Percentiles rank a stretch among this genome's conserved stretches.
Evolutionary conservation across 1,139 yeast genomes (phyloP).

Genomic region (Yamadazyma diospyri): DNA sequence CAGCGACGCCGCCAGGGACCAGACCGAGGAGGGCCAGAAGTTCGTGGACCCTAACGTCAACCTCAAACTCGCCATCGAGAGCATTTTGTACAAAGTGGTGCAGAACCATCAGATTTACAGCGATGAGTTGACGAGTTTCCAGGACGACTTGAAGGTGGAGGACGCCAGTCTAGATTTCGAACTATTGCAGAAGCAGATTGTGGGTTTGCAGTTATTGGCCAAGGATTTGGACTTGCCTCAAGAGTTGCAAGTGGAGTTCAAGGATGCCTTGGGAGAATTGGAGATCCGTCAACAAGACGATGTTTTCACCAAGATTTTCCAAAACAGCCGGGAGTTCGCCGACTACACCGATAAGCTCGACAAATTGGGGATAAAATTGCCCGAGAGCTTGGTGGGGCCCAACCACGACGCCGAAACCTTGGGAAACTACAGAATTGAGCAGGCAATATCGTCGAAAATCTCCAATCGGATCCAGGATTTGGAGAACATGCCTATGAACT

Average conservation of each 20-base stretch:
- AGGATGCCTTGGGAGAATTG: slow-evolving; percentile 1
- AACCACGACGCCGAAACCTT: slow-evolving; percentile 16
- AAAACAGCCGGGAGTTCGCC: slow-evolving; percentile 9
- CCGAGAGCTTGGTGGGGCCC: slow-evolving; percentile 11
- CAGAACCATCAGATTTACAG: slow-evolving; percentile 25
- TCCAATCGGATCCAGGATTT: slow-evolving; percentile 71
- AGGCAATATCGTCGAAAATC: slow-evolving; percentile 51
- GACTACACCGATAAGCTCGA: slow-evolving; percentile 30
- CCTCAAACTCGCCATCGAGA: slow-evolving; percentile 29
- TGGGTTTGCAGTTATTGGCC: slow-evolving; percentile 72
- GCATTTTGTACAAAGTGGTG: slow-evolving; percentile 28
- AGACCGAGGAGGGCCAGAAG: slow-evolving; percentile 5
- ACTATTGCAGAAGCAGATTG: slow-evolving; percentile 62
- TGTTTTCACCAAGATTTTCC: slow-evolving; percentile 15
- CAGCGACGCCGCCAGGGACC: slow-evolving; percentile 8
- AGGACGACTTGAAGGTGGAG: slow-evolving; percentile 14
- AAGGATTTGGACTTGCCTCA: slow-evolving; percentile 76
- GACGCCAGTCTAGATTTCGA: slow-evolving; percentile 37
- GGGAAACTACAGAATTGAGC: slow-evolving; percentile 47
- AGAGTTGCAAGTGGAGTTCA: slow-evolving; percentile 25
- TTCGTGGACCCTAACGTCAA: slow-evolving; percentile 19
- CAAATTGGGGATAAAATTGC: slow-evolving; percentile 30
- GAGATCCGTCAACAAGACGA: slow-evolving; percentile 4
- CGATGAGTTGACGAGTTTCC: slow-evolving; percentile 24
- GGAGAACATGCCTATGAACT: slow-evolving; percentile 71